Base-by-base conservation (phyloP, 225 moss, liverwort and hornwort species). In the Antitrichia curtipendula region DNA sequence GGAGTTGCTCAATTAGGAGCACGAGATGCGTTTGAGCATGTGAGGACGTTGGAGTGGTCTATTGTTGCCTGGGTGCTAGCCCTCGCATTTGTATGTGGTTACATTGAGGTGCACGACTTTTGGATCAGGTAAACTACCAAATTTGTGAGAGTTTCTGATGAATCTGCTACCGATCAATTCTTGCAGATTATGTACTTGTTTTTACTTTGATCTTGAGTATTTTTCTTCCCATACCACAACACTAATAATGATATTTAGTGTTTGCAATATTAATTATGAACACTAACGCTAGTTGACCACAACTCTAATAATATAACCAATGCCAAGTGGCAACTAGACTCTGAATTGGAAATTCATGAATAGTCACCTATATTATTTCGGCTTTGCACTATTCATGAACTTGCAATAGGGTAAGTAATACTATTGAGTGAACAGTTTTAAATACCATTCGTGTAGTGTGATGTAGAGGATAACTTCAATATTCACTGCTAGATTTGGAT, bases 101-200 rank as follows among this genome's bases (percentile, higher is more conserved):
- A 98, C 84, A 93, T 98, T 76, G 98, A 98, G 85, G 91, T 98
- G 90, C 97, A 98, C 87, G 97, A 96, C 78, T 92, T 94, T 57
- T 96, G 95, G 93, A 95, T 91, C 84, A 95, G 94, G 92, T 90
- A 78, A 82, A 82, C 19, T 45, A 24, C 41, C 36, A 28, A 89
- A 80, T 47, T 50, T 57, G 40, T 52, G 41, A 49, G 49, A 25
- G 43, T 85, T 85, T 71, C 23, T 50, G 60, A 82, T 76, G 74
- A 75, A 92, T 92, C 78, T 82, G 87, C 36, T 62, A 79, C 40
- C 50, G 57, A 82, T 78, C 61, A 87, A 28, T 57, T 28, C 59
- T 75, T 60, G 31, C 68, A n/a, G 34, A 73, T 69, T 60, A 38
- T 77, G 21, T 81, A 27, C 53, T 74, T 90, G 31, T 43, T 45